These are phyloP conservation scores for Pythium dissotocum DNA, from an alignment of 352 stramenopile genomes.

Conservation along the genomic window DNA sequence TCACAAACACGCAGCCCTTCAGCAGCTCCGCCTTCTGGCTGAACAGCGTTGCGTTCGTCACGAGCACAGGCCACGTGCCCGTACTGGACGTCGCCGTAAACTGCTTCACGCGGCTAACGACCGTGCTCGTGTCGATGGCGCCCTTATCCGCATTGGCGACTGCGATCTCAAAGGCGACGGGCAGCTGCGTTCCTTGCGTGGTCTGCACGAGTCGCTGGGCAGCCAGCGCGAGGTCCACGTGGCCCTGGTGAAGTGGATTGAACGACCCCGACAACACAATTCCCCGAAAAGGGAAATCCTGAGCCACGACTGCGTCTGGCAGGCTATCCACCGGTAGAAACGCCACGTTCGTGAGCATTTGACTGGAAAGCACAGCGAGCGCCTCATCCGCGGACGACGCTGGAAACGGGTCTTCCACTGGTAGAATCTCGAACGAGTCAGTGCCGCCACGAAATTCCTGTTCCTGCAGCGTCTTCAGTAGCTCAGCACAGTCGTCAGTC, in stretches of 20 bases:
- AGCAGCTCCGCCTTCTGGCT: conserved; percentile 82
- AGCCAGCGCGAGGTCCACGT: conserved; percentile 54
- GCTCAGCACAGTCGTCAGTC: conserved; percentile 25
- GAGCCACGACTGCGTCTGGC: conserved; percentile 19
- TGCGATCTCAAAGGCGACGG: conserved; percentile 75
- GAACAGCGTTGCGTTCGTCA: conserved; percentile 84
- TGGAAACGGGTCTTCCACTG: conserved; percentile 22
- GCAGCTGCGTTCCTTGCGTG: conserved; percentile 32
- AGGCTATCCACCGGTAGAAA: conserved; percentile 41
- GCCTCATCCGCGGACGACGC: conserved; percentile 7
- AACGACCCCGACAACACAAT: conserved; percentile 80
- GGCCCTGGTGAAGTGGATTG: conserved; percentile 79
- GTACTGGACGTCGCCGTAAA: conserved; percentile 27
- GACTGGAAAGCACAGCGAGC: conserved; percentile 9
- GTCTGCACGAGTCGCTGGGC: conserved; percentile 47
- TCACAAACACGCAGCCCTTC: conserved; percentile 73
- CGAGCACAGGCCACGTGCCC: conserved; percentile 59
- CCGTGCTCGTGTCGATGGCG: conserved; percentile 38
- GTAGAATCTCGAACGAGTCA: conserved; percentile 3
- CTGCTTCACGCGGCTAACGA: conserved; percentile 52
- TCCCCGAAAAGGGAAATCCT: conserved; percentile 51
- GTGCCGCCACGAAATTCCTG: conserved; percentile 35
- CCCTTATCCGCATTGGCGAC: conserved; percentile 84
- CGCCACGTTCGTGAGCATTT: conserved; percentile 38
- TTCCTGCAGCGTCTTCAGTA: conserved; percentile 36